These are phyloP conservation scores for Xanthoconium stramineum DNA, from an alignment of 768 basidiomycete genomes.

Conservation along the genomic window DNA sequence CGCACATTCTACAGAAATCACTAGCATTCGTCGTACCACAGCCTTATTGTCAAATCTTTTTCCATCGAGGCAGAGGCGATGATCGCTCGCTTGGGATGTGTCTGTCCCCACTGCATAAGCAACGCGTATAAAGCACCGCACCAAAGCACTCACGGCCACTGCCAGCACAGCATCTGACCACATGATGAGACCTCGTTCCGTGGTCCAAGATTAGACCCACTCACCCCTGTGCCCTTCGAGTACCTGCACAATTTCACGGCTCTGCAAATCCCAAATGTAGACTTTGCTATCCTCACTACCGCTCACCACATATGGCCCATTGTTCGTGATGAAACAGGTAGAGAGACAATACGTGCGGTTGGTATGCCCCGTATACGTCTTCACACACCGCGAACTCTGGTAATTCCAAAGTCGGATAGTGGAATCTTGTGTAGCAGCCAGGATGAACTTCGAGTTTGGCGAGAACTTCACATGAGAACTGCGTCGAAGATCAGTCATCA, in stretches of 20 bases:
- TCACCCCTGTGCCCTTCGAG: conserved; percentile 80
- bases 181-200: not conserved
- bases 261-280: conserved; percentile 89
- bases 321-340: conserved; percentile 57
- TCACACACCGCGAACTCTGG: conserved; percentile 85
- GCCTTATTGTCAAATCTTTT: conserved; percentile 77
- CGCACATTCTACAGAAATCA: conserved; percentile 6
- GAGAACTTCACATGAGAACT: conserved; percentile 91
- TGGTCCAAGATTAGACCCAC: conserved; percentile 2
- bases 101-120: conserved; percentile 41
- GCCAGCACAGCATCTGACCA: conserved; percentile 63
- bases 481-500: conserved; percentile 5
- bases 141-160: conserved; percentile 55
- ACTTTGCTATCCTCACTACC: conserved; percentile 91
- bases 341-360: conserved; percentile 84
- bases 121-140: not conserved
- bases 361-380: conserved; percentile 85
- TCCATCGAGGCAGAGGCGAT: conserved; percentile 91
- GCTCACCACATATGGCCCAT: conserved; percentile 70
- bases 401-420: conserved; percentile 95
- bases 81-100: conserved; percentile 68
- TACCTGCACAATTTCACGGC: conserved; percentile 67
- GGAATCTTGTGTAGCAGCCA: conserved; percentile 92
- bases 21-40: conserved; percentile 62
- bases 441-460: conserved; percentile 85